Evolutionary conservation across 192 early-diverging fungal genomes (phyloP).

Genomic region (Coemansia sp.): DNA sequence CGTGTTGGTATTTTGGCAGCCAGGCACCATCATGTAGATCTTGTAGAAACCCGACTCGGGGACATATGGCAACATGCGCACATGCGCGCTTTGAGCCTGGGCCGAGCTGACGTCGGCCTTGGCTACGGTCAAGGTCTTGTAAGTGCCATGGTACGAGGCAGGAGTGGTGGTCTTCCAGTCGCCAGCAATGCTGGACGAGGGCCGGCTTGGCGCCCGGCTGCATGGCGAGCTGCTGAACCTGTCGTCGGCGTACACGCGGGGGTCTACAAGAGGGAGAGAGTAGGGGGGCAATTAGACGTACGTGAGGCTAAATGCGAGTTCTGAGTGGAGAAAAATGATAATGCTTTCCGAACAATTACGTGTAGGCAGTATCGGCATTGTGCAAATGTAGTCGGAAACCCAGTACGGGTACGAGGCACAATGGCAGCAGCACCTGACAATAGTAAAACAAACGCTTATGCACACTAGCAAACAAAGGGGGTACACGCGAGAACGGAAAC

Average conservation of each 20-base stretch:
- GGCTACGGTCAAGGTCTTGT: conserved; percentile 32
- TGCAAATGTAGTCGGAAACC: conserved; percentile 1
- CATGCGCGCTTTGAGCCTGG: conserved; percentile 13
- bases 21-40: conserved; percentile 57
- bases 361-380: not conserved
- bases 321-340: not conserved
- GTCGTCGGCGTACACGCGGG: conserved; percentile 34
- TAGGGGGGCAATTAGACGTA: not conserved
- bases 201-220: conserved; percentile 18
- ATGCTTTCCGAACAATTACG: not conserved
- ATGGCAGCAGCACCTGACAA: not conserved
- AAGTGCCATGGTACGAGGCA: conserved; percentile 34
- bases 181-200: conserved; percentile 24
- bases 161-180: conserved; percentile 34
- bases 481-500: not conserved
- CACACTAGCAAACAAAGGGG: not conserved
- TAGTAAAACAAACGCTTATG: conserved; percentile 2
- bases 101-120: conserved; percentile 19
- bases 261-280: conserved; percentile 22
- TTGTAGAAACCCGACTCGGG: conserved; percentile 63
- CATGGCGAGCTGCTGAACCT: conserved; percentile 43
- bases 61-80: conserved; percentile 53
- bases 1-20: conserved; percentile 57
- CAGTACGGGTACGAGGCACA: conserved; percentile 2
- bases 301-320: not conserved